These are phyloP conservation scores for Hydnomerulius pinastri DNA, from an alignment of 768 basidiomycete species.

Conservation along the genomic window DNA sequence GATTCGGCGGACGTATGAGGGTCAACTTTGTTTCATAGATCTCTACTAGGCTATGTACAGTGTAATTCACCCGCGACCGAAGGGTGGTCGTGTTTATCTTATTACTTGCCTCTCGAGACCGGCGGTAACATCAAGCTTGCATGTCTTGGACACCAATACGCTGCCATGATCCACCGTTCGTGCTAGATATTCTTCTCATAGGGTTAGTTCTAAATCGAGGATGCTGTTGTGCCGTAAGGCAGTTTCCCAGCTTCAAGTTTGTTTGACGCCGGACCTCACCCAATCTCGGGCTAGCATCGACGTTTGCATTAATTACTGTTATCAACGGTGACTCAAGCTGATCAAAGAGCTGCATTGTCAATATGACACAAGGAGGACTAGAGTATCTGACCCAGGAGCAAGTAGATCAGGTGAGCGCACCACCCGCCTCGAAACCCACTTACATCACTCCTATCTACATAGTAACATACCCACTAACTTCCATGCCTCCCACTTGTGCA, in stretches of 20 bases:
- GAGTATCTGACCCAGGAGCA: slow-evolving; percentile 59
- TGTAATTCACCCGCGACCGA: neutral
- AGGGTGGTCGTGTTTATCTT: neutral
- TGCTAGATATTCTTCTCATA: no score
- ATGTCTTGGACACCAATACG: no score
- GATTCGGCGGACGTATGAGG: slow-evolving; percentile 29
- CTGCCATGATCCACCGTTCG: no score
- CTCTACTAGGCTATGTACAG: neutral
- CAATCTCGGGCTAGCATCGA: no score
- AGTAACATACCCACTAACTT: neutral
- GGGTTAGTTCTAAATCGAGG: no score
- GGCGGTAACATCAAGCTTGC: neutral
- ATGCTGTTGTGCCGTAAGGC: no score
- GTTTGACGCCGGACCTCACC: no score
- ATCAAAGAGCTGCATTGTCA: no score
- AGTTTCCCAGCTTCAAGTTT: no score
- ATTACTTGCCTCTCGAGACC: neutral
- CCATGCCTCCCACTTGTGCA: slow-evolving; percentile 25
- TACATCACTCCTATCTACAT: slow-evolving; percentile 2
- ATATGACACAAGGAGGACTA: slow-evolving; percentile 12
- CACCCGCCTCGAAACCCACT: slow-evolving; percentile 1
- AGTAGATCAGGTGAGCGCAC: slow-evolving; percentile 52
- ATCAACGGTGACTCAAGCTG: no score
- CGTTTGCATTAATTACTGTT: no score
- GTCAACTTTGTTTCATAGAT: neutral